Base-by-base conservation (phyloP, 2,329 filamentous ascomycete genomes). In the Aureobasidium sp. region DNA sequence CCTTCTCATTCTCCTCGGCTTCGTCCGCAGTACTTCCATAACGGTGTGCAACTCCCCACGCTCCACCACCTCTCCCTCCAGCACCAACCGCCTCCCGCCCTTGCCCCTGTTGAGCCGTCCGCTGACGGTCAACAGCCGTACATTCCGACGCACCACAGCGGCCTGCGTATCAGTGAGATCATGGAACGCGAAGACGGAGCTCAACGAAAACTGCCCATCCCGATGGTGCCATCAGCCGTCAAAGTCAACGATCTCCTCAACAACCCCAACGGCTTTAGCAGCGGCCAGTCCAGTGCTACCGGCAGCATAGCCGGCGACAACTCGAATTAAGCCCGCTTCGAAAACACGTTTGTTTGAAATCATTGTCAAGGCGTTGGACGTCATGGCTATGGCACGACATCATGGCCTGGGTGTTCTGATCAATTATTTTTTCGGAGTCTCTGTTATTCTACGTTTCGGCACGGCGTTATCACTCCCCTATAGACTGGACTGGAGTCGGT, bases 1-100 rank as follows among this genome's bases (percentile, higher is more conserved):
- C 93, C 93, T 4, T 93, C 92, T 45, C 94, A 97, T 74, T 96
- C 92, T 19, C 94, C 94, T 55, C 89, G 94, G 45, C 81, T 99
- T 66, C 84, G 92, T 63, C 90, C 93, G 3, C 87, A 89, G 69
- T 83, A 79, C 65, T 79, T 81, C 60, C 78, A 81, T 64, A 81
- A 79, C 65, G 85, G 88, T 65, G 81, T 93, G 67, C 92, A 96
- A 73, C 80, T 97, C 59, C 93, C 94, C 33, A 90, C 89, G 45
- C 85, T 99, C 67, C 87, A 94, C 64, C 84, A 88, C 67, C 74
- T 89, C 58, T 85, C 84, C 33, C 76, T 89, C 19, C 81, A 84
- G 66, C 83, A 87, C 65, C 71, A 73, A 65, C 71, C 71, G 55
- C 71, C 71, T 40, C 86, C 86, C 4, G 84, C 85, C 2, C 78